Percentiles rank a stretch among this genome's conserved stretches.
Evolutionary conservation across 2,329 filamentous ascomycete genomes (phyloP).

Genomic region (Phoma herbarum): DNA sequence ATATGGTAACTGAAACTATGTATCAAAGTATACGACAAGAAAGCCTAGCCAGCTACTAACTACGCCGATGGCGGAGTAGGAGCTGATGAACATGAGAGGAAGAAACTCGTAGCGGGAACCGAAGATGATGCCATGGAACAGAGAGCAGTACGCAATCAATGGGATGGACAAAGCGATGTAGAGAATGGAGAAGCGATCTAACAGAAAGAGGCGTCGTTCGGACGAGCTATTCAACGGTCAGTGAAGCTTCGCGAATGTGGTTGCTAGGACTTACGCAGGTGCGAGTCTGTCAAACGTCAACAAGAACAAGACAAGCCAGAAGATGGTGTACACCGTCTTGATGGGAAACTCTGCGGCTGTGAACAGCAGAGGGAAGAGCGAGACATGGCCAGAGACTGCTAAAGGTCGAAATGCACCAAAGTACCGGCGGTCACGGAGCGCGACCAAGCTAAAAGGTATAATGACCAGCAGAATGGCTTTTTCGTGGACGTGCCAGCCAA

Average conservation of each 20-base stretch:
- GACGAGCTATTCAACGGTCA: slow-evolving; percentile 27
- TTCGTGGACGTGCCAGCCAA: slow-evolving; percentile 98
- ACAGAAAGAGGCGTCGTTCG: slow-evolving; percentile 74
- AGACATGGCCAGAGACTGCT: slow-evolving; percentile 92
- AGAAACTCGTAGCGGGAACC: slow-evolving; percentile 86
- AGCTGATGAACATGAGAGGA: slow-evolving; percentile 96
- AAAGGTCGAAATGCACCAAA: slow-evolving; percentile 91
- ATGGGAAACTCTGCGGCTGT: slow-evolving; percentile 91
- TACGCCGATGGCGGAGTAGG: slow-evolving; percentile 93
- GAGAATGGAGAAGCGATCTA: slow-evolving; percentile 88
- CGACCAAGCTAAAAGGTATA: slow-evolving; percentile 92
- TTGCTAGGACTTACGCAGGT: slow-evolving; percentile 68
- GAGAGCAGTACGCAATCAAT: slow-evolving; percentile 85
- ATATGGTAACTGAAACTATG: slow-evolving; percentile 22
- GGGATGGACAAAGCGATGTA: slow-evolving; percentile 93
- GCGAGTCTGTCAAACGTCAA: slow-evolving; percentile 87
- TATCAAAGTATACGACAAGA: slow-evolving; percentile 83
- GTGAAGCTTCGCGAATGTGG: slow-evolving; percentile 4
- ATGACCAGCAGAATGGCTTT: slow-evolving; percentile 95
- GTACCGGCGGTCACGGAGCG: slow-evolving; percentile 87
- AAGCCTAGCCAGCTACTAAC: slow-evolving; percentile 96
- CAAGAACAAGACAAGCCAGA: slow-evolving; percentile 89
- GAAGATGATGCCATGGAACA: slow-evolving; percentile 85
- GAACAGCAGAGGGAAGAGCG: slow-evolving; percentile 92
- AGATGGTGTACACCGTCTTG: slow-evolving; percentile 90